Conservation (phyloP, 2,329 filamentous ascomycete species). For the Colletotrichum euphorbiae region DNA sequence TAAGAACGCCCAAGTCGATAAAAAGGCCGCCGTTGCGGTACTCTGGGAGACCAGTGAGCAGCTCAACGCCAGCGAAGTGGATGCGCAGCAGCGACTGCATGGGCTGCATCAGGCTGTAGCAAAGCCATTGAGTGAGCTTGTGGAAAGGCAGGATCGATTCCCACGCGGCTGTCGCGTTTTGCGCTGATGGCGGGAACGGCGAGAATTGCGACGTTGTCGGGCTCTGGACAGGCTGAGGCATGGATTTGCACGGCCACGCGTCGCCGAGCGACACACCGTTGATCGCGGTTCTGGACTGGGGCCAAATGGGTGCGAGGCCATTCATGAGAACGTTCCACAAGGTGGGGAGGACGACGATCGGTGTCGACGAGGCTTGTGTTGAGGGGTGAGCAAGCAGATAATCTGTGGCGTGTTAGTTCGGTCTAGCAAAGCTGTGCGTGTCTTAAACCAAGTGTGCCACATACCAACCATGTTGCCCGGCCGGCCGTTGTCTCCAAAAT, state of each 20-base stretch:
- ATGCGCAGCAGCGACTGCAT: constrained; percentile 65
- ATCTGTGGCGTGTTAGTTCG: constrained; percentile 65
- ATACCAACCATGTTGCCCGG: constrained; percentile 95
- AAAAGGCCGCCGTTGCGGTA: constrained; percentile 80
- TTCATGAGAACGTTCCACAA: constrained; percentile 93
- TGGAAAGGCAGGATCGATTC: constrained; percentile 73
- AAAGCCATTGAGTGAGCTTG: constrained; percentile 78
- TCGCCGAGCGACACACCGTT: constrained; percentile 91
- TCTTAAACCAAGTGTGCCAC: constrained; percentile 43
- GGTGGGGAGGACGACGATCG: constrained; percentile 86
- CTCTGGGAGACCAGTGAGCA: constrained; percentile 76
- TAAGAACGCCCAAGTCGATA: constrained; percentile 67
- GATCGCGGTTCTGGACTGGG: constrained; percentile 84
- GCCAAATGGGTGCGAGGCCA: constrained; percentile 89
- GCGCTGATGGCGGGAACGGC: constrained; percentile 59
- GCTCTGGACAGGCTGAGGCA: constrained; percentile 67
- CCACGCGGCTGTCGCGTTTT: constrained; percentile 69
- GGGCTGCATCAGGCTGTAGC: constrained; percentile 77
- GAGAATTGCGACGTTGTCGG: constrained; percentile 64
- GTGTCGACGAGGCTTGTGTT: constrained; percentile 88
- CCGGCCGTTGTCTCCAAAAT: constrained; percentile 85
- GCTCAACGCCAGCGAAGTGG: constrained; percentile 62
- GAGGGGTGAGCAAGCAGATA: constrained; percentile 93
- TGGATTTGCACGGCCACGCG: constrained; percentile 89
- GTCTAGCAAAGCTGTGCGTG: not conserved